phyloP scores from a whole-genome alignment of 345 rosid species.

The Euphorbia pulcherrima region DNA sequence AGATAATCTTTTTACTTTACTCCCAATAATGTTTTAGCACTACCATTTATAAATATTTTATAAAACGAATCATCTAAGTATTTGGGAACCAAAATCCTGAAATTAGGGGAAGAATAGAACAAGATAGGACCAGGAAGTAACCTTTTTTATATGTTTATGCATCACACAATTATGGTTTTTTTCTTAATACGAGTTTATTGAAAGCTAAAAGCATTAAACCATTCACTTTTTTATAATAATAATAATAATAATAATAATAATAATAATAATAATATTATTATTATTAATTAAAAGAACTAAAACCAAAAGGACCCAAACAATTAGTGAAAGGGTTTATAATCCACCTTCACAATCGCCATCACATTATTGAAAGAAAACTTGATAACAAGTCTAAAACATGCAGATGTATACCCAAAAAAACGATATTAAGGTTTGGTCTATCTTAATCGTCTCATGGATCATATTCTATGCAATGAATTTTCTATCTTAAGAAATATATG shows the following conservation, averaged over 20 bases:
- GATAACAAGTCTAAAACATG: no score
- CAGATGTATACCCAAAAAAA: no score
- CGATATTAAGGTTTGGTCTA: no score
- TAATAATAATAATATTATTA: no score
- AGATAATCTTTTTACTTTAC: neutral
- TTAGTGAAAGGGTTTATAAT: neutral
- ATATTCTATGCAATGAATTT: no score
- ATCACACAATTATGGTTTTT: slow-evolving; percentile 1
- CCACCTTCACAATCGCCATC: neutral
- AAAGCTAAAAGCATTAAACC: slow-evolving; percentile 11
- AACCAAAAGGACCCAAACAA: slow-evolving; percentile 4
- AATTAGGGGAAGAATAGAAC: slow-evolving; percentile 21
- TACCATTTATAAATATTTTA: neutral
- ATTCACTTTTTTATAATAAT: neutral
- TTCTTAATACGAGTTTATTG: neutral
- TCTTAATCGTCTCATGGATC: no score
- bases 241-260: no score
- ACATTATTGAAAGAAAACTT: no score
- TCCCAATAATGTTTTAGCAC: neutral
- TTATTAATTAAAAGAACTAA: neutral
- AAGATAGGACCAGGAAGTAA: neutral
- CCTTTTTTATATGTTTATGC: slow-evolving; percentile 12
- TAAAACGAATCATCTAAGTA: neutral
- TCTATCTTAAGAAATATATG: no score
- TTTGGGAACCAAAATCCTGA: slow-evolving; percentile 18